Percentiles rank a stretch among this genome's conserved stretches.
phyloP scores from a whole-genome alignment of 164 flowering plant species.

The Liquidambar formosana region DNA sequence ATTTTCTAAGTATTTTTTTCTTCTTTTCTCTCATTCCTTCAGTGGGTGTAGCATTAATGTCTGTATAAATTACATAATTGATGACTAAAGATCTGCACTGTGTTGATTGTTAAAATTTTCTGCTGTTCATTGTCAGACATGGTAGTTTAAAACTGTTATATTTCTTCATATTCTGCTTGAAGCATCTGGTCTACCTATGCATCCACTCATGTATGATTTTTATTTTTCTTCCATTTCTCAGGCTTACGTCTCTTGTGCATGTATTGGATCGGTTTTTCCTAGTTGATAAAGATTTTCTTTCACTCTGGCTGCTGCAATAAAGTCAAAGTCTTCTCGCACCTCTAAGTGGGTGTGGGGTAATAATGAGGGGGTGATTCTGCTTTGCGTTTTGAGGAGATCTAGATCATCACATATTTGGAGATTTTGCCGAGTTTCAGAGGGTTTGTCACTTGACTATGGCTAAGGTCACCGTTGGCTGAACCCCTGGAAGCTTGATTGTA shows the following conservation, averaged over 20 bases:
- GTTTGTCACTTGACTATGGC: constrained; percentile 87
- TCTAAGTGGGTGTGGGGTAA: constrained; percentile 85
- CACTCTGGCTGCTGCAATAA: constrained; percentile 95
- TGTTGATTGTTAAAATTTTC: too few species aligned
- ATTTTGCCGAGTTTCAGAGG: constrained; percentile 76
- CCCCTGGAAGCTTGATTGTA: constrained; percentile 20
- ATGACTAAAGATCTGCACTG: too few species aligned
- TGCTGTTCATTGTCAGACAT: too few species aligned
- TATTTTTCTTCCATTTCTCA: constrained; percentile 23
- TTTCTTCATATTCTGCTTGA: background rate
- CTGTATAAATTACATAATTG: too few species aligned
- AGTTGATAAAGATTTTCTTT: constrained; percentile 45
- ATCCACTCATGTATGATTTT: background rate
- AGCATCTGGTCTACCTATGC: background rate
- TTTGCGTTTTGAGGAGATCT: constrained; percentile 67
- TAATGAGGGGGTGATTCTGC: constrained; percentile 43
- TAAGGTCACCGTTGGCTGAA: constrained; percentile 39
- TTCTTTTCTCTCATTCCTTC: too few species aligned
- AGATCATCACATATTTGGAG: constrained; percentile 90
- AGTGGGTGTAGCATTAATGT: too few species aligned
- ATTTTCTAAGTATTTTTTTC: too few species aligned
- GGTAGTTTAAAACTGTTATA: background rate
- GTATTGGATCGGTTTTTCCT: constrained; percentile 32
- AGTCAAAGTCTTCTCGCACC: constrained; percentile 77
- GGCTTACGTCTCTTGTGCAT: constrained; percentile 45